Evolutionary conservation across 2,329 filamentous ascomycete species (phyloP).

Genomic region (Ophiostoma piceae): DNA sequence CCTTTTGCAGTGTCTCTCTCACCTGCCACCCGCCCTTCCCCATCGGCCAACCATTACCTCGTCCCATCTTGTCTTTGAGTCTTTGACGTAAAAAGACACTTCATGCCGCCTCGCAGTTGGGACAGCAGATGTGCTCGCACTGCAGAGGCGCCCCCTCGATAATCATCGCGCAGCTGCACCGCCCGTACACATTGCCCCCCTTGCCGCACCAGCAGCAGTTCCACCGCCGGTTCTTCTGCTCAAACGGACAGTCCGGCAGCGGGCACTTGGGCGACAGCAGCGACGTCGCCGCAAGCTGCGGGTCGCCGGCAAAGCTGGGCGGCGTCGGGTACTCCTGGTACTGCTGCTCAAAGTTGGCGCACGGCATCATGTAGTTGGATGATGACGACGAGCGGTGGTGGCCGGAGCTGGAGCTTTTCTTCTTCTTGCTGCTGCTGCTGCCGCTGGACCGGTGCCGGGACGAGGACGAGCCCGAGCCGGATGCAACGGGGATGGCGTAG

Average conservation of each 20-base stretch:
- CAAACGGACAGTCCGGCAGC: slow-evolving; percentile 46
- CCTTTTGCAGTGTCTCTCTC: not conserved
- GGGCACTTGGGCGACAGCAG: slow-evolving; percentile 41
- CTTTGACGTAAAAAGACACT: not conserved
- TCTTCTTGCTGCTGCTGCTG: slow-evolving; percentile 20
- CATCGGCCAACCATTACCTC: not conserved
- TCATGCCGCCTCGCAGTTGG: slow-evolving; percentile 40
- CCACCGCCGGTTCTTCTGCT: slow-evolving; percentile 46
- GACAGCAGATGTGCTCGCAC: slow-evolving; percentile 52
- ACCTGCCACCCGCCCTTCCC: not conserved
- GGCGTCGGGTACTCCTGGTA: slow-evolving; percentile 46
- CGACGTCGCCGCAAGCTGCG: slow-evolving; percentile 31
- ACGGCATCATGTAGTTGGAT: slow-evolving; percentile 33
- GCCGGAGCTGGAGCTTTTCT: slow-evolving; percentile 15
- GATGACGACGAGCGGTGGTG: slow-evolving; percentile 23
- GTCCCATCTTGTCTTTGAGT: not conserved
- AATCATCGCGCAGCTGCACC: slow-evolving; percentile 51
- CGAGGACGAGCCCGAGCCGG: not conserved
- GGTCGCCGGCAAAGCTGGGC: slow-evolving; percentile 37
- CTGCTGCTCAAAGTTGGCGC: slow-evolving; percentile 41
- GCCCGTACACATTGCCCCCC: slow-evolving; percentile 45
- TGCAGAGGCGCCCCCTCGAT: slow-evolving; percentile 45
- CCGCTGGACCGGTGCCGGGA: slow-evolving; percentile 14
- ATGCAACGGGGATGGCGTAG: slow-evolving; percentile 33
- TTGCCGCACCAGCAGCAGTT: slow-evolving; percentile 55